Evolutionary conservation across 495 filamentous ascomycete species (phyloP).

Genomic region (Pseudevernia furfuracea): DNA sequence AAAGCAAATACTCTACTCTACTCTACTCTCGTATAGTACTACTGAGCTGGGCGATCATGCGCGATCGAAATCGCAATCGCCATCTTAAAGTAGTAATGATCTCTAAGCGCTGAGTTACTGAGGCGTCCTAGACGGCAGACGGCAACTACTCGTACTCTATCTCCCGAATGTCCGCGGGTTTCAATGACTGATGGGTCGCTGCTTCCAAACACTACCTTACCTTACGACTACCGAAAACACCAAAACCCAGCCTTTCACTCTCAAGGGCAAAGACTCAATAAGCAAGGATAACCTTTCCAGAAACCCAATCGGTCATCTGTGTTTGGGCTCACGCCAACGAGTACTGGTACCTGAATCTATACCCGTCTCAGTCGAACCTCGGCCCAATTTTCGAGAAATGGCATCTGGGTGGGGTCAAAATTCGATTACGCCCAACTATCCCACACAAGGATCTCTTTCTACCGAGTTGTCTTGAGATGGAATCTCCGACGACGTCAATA

Average conservation of each 20-base stretch:
- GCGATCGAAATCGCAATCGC: too few species aligned
- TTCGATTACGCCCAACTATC: neutral
- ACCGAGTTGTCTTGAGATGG: constrained; percentile 14
- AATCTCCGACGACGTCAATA: constrained; percentile 22
- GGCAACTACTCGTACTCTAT: too few species aligned
- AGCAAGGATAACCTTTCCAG: neutral
- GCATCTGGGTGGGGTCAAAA: neutral
- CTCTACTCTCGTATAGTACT: too few species aligned
- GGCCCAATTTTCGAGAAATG: constrained; percentile 10
- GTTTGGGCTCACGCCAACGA: neutral
- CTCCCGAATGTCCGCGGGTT: too few species aligned
- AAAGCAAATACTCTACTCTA: too few species aligned
- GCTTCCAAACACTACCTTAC: too few species aligned
- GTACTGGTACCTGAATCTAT: neutral
- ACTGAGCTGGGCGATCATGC: too few species aligned
- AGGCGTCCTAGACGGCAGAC: too few species aligned
- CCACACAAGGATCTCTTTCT: neutral
- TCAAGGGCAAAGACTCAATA: neutral
- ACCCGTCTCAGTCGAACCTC: constrained; percentile 11
- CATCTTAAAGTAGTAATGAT: too few species aligned
- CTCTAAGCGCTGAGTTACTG: too few species aligned
- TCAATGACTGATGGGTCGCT: too few species aligned
- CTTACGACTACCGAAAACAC: too few species aligned
- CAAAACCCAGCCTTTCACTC: neutral
- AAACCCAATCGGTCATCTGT: neutral